These are phyloP conservation scores for Trypanosoma caninum DNA, from an alignment of 208 protist species.

Conservation along the genomic window DNA sequence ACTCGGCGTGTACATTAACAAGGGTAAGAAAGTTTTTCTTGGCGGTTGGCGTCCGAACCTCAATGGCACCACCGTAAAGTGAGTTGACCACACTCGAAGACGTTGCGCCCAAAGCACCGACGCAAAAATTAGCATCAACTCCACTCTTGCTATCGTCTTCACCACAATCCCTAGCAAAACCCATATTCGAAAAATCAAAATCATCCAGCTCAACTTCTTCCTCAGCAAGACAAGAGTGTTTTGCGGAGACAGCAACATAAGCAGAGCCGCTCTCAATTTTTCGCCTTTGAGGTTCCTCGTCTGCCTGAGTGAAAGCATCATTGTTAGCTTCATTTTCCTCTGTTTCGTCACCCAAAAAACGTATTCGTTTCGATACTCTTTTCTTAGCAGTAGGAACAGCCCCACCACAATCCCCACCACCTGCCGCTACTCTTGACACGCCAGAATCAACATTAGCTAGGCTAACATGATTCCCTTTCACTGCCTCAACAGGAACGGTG, in stretches of 20 bases:
- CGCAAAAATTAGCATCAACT: too few species aligned
- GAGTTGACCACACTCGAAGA: slow-evolving; percentile 19
- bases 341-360: slow-evolving; percentile 52
- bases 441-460: not conserved
- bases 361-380: slow-evolving; percentile 55
- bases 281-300: too few species aligned
- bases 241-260: not conserved
- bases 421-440: not conserved
- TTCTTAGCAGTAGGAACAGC: not conserved
- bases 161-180: not conserved
- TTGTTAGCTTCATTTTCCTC: slow-evolving; percentile 19
- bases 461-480: not conserved
- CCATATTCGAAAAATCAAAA: slow-evolving; percentile 30
- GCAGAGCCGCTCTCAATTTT: not conserved
- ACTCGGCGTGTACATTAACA: slow-evolving; percentile 85
- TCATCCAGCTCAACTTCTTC: slow-evolving; percentile 16
- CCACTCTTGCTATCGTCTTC: not conserved
- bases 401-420: slow-evolving; percentile 9
- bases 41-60: slow-evolving; percentile 33
- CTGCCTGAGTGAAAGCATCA: too few species aligned
- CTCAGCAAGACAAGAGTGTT: not conserved
- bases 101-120: not conserved
- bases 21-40: slow-evolving; percentile 83
- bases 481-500: not conserved
- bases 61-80: slow-evolving; percentile 54